Conservation (phyloP, 495 filamentous ascomycete species). For the Baudoinia panamericana region DNA sequence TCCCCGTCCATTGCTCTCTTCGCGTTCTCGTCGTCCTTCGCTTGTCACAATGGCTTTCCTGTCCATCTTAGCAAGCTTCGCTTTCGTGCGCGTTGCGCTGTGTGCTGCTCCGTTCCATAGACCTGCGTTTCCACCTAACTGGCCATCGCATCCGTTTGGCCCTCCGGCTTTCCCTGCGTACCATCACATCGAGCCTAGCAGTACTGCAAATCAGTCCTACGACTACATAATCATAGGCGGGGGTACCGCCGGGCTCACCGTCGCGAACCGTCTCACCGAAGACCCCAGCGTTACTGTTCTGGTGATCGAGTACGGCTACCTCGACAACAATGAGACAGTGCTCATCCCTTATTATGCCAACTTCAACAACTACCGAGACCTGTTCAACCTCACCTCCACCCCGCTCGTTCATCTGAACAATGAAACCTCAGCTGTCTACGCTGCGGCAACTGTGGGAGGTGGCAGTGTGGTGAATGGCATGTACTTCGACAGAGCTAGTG, state of each 20-base stretch:
- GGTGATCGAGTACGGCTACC: constrained; percentile 16
- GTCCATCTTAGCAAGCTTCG: too few species aligned
- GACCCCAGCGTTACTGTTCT: constrained; percentile 16
- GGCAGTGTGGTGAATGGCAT: constrained; percentile 15
- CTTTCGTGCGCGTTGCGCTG: too few species aligned
- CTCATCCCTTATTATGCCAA: constrained; percentile 7
- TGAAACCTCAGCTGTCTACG: background rate
- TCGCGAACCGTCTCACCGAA: constrained; percentile 14
- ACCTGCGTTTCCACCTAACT: too few species aligned
- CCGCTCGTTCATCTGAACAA: background rate
- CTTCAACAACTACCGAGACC: constrained; percentile 1
- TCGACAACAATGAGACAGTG: background rate
- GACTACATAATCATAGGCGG: constrained; percentile 17
- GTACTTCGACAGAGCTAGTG: constrained; percentile 13
- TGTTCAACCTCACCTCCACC: constrained; percentile 1
- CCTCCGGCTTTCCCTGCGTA: background rate
- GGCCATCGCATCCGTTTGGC: background rate
- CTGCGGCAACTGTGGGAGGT: constrained; percentile 7
- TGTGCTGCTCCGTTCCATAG: too few species aligned
- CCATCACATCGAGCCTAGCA: background rate
- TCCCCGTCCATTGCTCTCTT: too few species aligned
- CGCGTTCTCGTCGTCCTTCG: too few species aligned
- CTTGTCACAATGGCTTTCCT: too few species aligned
- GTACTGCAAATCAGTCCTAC: background rate
- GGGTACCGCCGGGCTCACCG: constrained; percentile 8